phyloP scores from a whole-genome alignment of 2,329 filamentous ascomycete genomes.

The Aspergillus sp. region DNA sequence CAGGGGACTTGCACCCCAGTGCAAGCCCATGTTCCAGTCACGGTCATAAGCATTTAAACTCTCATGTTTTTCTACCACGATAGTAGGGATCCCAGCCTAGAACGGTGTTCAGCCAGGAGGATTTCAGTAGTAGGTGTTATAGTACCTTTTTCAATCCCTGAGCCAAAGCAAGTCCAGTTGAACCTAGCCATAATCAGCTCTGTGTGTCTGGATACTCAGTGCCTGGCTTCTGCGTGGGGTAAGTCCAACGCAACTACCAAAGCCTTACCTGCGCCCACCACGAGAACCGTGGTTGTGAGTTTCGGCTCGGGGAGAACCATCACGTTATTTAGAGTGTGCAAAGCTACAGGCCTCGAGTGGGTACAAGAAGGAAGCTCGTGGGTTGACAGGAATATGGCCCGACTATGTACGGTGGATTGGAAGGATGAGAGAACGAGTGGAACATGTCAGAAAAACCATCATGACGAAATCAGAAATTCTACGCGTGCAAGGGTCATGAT shows the following conservation, averaged over 20 bases:
- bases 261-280: conserved; percentile 23
- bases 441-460: background rate
- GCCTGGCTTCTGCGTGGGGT: background rate
- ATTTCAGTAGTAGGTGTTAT: background rate
- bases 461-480: background rate
- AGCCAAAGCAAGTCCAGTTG: conserved; percentile 45
- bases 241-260: background rate
- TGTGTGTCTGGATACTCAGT: no score
- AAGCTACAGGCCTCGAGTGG: background rate
- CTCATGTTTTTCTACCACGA: conserved; percentile 31
- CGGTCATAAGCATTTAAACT: conserved; percentile 21
- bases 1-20: conserved; percentile 32
- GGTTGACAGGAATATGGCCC: background rate
- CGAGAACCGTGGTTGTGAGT: conserved; percentile 15
- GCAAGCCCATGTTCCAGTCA: conserved; percentile 40
- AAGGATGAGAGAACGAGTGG: background rate
- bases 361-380: background rate
- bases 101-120: background rate
- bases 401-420: background rate
- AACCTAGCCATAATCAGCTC: conserved; percentile 30
- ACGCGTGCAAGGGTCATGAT: background rate
- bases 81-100: conserved; percentile 27
- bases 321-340: background rate
- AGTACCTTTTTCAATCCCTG: conserved; percentile 45
- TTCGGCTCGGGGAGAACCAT: background rate